Conservation (phyloP, 495 filamentous ascomycete genomes). For the Eremomyces bilateralis region DNA sequence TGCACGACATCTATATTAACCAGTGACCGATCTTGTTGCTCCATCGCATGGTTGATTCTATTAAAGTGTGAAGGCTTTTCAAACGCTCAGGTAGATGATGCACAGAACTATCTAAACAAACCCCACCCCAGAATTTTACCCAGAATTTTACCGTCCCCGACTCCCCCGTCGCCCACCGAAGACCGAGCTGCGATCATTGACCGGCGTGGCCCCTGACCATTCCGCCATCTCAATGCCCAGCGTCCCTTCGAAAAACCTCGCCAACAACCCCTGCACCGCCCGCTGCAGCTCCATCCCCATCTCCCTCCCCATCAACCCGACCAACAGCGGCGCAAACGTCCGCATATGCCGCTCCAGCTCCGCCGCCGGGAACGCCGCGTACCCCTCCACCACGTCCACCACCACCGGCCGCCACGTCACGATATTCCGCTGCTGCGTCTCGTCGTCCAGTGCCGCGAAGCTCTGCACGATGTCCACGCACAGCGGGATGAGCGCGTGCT, state of each 20-base stretch:
- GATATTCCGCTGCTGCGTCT: constrained; percentile 88
- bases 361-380: constrained; percentile 63
- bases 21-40: too few relatives aligned
- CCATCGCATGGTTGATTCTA: too few relatives aligned
- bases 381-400: constrained; percentile 92
- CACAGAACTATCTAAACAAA: too few relatives aligned
- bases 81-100: too few relatives aligned
- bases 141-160: too few relatives aligned
- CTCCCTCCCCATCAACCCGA: constrained; percentile 70
- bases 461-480: constrained; percentile 79
- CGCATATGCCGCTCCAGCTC: constrained; percentile 61
- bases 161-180: too few relatives aligned
- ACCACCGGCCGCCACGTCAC: constrained; percentile 92
- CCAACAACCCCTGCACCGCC: constrained; percentile 51
- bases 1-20: too few relatives aligned
- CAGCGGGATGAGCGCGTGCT: constrained; percentile 79
- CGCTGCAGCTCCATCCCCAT: constrained; percentile 54
- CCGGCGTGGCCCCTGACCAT: too few relatives aligned
- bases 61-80: too few relatives aligned
- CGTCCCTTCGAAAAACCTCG: constrained; percentile 62
- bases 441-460: constrained; percentile 70
- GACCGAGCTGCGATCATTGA: too few relatives aligned
- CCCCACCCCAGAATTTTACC: too few relatives aligned
- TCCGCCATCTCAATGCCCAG: constrained; percentile 32
- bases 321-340: constrained; percentile 64